Conservation (phyloP, 495 filamentous ascomycete genomes). For the Trichocladium antarcticum region DNA sequence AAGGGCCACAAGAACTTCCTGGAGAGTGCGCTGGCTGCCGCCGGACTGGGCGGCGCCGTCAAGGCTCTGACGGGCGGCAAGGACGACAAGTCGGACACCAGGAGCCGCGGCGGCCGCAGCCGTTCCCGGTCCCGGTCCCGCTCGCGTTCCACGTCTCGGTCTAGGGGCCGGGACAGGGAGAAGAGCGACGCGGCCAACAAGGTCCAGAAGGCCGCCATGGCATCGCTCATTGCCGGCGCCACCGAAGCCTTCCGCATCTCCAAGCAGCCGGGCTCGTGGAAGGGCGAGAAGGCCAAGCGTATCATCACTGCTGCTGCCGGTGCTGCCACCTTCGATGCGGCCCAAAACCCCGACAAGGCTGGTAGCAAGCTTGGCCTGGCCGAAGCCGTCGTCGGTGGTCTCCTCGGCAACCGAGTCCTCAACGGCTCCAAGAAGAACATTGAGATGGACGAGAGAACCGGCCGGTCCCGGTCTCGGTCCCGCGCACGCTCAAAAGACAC, state of each 20-base stretch:
- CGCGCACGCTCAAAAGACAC: slow-evolving; percentile 41
- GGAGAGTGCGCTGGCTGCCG: slow-evolving; percentile 55
- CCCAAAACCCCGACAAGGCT: slow-evolving; percentile 57
- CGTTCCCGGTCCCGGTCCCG: slow-evolving; percentile 38
- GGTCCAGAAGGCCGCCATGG: slow-evolving; percentile 74
- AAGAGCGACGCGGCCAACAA: slow-evolving; percentile 47
- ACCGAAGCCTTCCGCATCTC: slow-evolving; percentile 78
- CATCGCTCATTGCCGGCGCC: slow-evolving; percentile 74
- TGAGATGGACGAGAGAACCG: slow-evolving; percentile 42
- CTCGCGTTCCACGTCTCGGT: slow-evolving; percentile 34
- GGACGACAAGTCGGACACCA: slow-evolving; percentile 42
- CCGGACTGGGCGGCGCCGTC: slow-evolving; percentile 56
- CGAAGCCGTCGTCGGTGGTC: slow-evolving; percentile 75
- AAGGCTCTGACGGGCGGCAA: slow-evolving; percentile 42
- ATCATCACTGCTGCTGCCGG: slow-evolving; percentile 77
- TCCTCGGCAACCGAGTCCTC: slow-evolving; percentile 68
- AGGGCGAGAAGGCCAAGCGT: slow-evolving; percentile 73
- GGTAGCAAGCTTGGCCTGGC: slow-evolving; percentile 53
- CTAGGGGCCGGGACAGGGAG: slow-evolving; percentile 36
- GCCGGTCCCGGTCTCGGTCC: slow-evolving; percentile 40
- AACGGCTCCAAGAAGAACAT: slow-evolving; percentile 60
- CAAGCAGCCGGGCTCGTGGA: slow-evolving; percentile 76
- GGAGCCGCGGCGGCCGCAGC: slow-evolving; percentile 42
- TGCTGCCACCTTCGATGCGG: slow-evolving; percentile 72
- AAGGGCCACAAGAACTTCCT: slow-evolving; percentile 58